A percentile compares a stretch with the other conserved stretches of the same genome.
These are phyloP conservation scores for Artemisia argyi DNA, from an alignment of 129 eudicot genomes.

Conservation along the genomic window DNA sequence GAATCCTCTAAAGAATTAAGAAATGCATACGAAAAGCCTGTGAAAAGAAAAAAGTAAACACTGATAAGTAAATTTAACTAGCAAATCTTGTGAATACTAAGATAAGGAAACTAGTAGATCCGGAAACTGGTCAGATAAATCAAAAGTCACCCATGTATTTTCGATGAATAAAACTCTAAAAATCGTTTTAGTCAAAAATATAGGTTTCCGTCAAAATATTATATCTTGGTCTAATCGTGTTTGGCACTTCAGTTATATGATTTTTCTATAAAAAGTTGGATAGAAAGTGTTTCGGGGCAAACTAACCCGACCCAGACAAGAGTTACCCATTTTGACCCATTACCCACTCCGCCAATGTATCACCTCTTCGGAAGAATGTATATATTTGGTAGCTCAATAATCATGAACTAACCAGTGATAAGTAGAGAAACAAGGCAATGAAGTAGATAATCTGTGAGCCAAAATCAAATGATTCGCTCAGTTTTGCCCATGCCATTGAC, in stretches of 20 bases:
- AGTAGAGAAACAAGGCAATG: slow-evolving; percentile 64
- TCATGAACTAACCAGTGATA: slow-evolving; percentile 45
- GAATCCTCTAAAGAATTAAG: neutral
- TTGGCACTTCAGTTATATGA: neutral
- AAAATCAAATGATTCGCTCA: slow-evolving; percentile 63
- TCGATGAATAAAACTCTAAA: neutral
- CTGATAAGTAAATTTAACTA: neutral
- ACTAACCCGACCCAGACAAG: neutral
- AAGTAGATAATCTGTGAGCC: slow-evolving; percentile 72
- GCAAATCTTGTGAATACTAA: neutral
- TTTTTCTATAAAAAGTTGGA: neutral
- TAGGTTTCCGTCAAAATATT: neutral
- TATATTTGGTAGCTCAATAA: neutral
- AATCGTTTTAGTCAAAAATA: neutral
- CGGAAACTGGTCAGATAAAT: neutral
- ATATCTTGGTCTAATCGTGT: neutral
- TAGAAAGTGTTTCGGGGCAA: neutral
- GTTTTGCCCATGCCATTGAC: slow-evolving; percentile 80
- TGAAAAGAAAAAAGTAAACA: neutral
- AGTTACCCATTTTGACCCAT: neutral
- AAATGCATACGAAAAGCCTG: neutral
- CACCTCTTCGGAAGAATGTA: too few relatives aligned
- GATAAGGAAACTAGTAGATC: neutral
- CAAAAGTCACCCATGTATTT: neutral
- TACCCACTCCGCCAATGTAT: neutral